These are phyloP conservation scores for Fusarium pseudoanthophilum DNA, from an alignment of 2,329 filamentous ascomycete genomes.

Conservation along the genomic window DNA sequence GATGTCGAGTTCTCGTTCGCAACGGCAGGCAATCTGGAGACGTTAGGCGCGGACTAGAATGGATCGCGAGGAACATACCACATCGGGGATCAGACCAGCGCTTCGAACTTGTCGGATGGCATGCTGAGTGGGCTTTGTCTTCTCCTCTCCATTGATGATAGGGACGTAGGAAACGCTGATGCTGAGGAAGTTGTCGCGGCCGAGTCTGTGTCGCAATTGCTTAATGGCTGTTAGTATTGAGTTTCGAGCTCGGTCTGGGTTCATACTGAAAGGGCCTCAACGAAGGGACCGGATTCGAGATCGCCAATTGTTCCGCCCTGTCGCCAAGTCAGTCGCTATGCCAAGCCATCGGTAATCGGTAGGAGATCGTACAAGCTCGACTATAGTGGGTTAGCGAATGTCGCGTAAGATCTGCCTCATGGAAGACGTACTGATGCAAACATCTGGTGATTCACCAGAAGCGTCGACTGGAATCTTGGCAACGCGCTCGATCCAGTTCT, in stretches of 20 bases:
- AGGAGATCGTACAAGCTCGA: conserved; percentile 21
- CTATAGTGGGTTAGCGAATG: conserved; percentile 10
- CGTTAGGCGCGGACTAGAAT: conserved; percentile 2
- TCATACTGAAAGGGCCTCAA: conserved; percentile 76
- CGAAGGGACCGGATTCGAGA: conserved; percentile 87
- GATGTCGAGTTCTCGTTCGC: conserved; percentile 78
- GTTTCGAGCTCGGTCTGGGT: not conserved
- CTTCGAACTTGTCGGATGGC: conserved; percentile 87
- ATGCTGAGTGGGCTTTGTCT: conserved; percentile 96
- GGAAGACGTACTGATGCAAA: conserved; percentile 80
- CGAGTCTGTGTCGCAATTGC: conserved; percentile 78
- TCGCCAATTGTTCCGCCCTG: conserved; percentile 76
- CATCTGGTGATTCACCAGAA: conserved; percentile 83
- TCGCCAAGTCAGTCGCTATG: not conserved
- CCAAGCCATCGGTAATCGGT: not conserved
- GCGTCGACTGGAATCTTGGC: conserved; percentile 88
- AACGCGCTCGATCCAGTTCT: conserved; percentile 88
- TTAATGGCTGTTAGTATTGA: not conserved
- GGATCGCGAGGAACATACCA: conserved; percentile 59
- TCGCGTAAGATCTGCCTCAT: not conserved
- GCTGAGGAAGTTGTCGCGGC: conserved; percentile 83
- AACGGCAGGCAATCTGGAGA: conserved; percentile 87
- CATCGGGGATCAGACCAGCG: conserved; percentile 76
- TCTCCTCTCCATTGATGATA: conserved; percentile 76
- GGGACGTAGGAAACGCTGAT: conserved; percentile 93